These are phyloP conservation scores for Tuber magnatum DNA, from an alignment of 495 filamentous ascomycete species.

Conservation along the genomic window DNA sequence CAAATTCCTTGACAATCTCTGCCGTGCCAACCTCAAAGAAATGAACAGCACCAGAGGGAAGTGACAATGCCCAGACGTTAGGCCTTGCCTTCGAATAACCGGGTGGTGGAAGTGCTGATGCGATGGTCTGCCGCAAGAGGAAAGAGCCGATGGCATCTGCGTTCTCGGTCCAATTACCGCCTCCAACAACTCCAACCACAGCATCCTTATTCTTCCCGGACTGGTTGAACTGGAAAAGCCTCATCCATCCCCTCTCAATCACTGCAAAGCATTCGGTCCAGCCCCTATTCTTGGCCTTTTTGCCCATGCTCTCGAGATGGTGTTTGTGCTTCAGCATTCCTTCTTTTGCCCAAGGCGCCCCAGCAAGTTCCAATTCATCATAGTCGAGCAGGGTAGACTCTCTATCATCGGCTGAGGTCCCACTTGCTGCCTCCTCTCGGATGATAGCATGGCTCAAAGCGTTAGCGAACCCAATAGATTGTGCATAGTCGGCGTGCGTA, in stretches of 20 bases:
- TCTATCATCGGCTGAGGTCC: constrained; percentile 49
- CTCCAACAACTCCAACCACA: constrained; percentile 69
- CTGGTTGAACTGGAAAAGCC: constrained; percentile 81
- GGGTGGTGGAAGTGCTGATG: constrained; percentile 77
- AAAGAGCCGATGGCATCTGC: constrained; percentile 82
- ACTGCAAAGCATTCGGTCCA: constrained; percentile 98
- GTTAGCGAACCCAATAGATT: constrained; percentile 96
- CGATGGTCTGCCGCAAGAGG: constrained; percentile 83
- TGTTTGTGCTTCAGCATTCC: constrained; percentile 94
- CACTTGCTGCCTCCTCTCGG: constrained; percentile 68
- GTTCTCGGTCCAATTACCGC: constrained; percentile 95
- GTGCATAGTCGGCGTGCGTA: constrained; percentile 77
- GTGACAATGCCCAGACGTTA: constrained; percentile 89
- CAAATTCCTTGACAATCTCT: constrained; percentile 91
- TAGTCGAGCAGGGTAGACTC: constrained; percentile 65
- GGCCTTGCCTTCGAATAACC: constrained; percentile 87
- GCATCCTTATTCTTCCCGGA: constrained; percentile 58
- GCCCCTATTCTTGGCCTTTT: constrained; percentile 81
- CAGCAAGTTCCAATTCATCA: constrained; percentile 78
- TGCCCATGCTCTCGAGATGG: constrained; percentile 80
- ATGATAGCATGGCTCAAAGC: constrained; percentile 95
- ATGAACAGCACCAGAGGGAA: constrained; percentile 90
- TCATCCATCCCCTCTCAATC: constrained; percentile 91
- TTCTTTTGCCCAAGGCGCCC: constrained; percentile 96
- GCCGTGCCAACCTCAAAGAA: constrained; percentile 94